Evolutionary conservation across 345 rosid genomes (phyloP), one percentile per base, ranked within the genome.

Genomic region (Dimocarpus longan): DNA sequence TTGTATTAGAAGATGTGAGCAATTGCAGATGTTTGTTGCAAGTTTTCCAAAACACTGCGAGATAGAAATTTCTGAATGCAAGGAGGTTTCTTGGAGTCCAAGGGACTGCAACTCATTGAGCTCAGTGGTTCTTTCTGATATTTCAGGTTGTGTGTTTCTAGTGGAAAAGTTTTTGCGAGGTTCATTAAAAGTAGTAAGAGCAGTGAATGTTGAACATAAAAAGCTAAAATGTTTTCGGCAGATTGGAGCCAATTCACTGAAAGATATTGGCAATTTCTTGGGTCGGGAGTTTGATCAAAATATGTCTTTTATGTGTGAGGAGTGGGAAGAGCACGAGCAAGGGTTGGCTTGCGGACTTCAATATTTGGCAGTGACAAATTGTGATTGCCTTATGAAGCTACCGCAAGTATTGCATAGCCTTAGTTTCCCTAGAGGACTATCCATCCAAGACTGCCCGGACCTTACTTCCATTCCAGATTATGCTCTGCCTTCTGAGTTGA

Each of bases 401-500:
- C 57, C 57, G 0, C 16, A 10, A 15, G 57, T 52, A 13, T 15
- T 52, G 18, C 57, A 52, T 46, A 48, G 28, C 16, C 65, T 67
- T 63, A 67, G 21, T 64, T 72, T 12, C 77, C 74, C 76, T 10
- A 19, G 37, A 24, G 32, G 57, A 40, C 48, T 81, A 59, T 24
- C 6, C 5, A 48, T 77, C 43, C 37, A 10, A 24, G 19, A 42
- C 13, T 80, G 83, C 60, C 32, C 71, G 12, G n/a, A 40, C 26
- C 71, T 63, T 22, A 42, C 26, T 42, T 62, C 70, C 7, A 43
- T 63, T 43, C 77, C 77, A 4, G 69, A 74, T 37, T 24, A 26
- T 65, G 46, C 19, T 70, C 28, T 77, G n/a, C 84, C 78, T 6
- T 66, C 59, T 3, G 43, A 15, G 56, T 48, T 80, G n/a, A 68